Evolutionary conservation across 495 filamentous ascomycete genomes (phyloP), one percentile per base, ranked within the genome.

Genomic region (Thermochaetoides thermophila): DNA sequence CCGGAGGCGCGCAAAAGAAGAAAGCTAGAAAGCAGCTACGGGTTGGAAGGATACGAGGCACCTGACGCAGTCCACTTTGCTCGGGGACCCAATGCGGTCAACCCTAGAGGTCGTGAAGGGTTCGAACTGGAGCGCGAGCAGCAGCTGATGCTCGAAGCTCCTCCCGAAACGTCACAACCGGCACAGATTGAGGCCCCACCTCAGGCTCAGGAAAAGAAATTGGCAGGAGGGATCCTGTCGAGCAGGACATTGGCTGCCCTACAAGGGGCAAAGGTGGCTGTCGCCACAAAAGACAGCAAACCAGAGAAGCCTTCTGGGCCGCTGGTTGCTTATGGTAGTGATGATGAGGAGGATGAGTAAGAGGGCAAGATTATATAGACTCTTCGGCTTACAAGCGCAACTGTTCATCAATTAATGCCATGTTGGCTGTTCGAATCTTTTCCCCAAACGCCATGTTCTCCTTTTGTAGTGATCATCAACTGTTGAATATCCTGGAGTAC

Each of bases 401-500:
- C 21, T 11, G 12, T 43, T 22, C 27, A 33, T 27, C 15, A 31
- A 19, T 27, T 27, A 29, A 47, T 37, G 31, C 28, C 13, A 34
- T 22, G n/a, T n/a, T n/a, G n/a, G n/a, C n/a, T n/a, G n/a, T n/a
- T n/a, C n/a, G n/a, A n/a, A n/a, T n/a, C n/a, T n/a, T n/a, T n/a
- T n/a, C n/a, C n/a, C n/a, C n/a, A n/a, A n/a, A n/a, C n/a, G n/a
- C n/a, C n/a, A n/a, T n/a, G n/a, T n/a, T n/a, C n/a, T n/a, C n/a
- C n/a, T n/a, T n/a, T n/a, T n/a, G n/a, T n/a, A n/a, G n/a, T n/a
- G n/a, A n/a, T n/a, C n/a, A n/a, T 52, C 35, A 72, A 34, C 66
- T 68, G 52, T 97, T 96, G 46, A 97, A 97, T 31, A 97, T 96
- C 51, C 89, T 74, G 42, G 82, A 91, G 59, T 97, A 97, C 24